Base-by-base conservation (phyloP, 2,329 filamentous ascomycete genomes). In the Hypoxylon sp. region DNA sequence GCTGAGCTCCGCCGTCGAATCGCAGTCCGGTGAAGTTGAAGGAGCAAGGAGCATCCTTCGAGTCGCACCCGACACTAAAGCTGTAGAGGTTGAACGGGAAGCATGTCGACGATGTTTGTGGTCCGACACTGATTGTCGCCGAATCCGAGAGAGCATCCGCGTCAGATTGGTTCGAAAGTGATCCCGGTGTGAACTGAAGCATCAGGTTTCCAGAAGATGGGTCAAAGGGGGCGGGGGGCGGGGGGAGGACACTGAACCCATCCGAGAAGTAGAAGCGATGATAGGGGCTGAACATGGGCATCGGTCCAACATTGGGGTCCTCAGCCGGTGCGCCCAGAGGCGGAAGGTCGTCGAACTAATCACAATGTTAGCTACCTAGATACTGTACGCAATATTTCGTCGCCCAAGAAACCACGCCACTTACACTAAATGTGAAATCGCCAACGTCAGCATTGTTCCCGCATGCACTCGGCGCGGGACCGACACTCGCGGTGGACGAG, bases 251-350 rank as follows among this genome's bases (percentile, higher is more conserved):
- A 20, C 61, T 50, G 31, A 73, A 71, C 13, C 66, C 66, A 23
- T 59, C 49, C 1, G 69, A 65, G 58, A 70, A 73, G 48, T 67
- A 70, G 54, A 73, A 70, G 35, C 67, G 65, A 58, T 72, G 71
- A 43, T 72, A 70, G 1, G 70, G 70, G 37, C 59, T 68, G 40
- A 67, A 64, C 52, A 70, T 58, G 11, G 68, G 60, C 58, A 67
- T 64, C 24, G 69, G 64, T 13, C 55, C 55, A 17, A 63, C 48
- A 41, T 63, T 37, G 15, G 63, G 55, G 43, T 60, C 50, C 11
- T 41, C 46, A 31, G 42, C 53, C 2, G 65, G 48, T 6, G 48
- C 56, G 24, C 55, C 48, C 33, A 64, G 62, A 20, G 53, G 49
- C 26, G 63, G 57, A 21, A 71, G 58, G 37, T 72, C 69, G 50